These are phyloP conservation scores for Ophiocordyceps polyrhachis-furcata DNA, from an alignment of 2,329 filamentous ascomycete genomes.

Conservation along the genomic window DNA sequence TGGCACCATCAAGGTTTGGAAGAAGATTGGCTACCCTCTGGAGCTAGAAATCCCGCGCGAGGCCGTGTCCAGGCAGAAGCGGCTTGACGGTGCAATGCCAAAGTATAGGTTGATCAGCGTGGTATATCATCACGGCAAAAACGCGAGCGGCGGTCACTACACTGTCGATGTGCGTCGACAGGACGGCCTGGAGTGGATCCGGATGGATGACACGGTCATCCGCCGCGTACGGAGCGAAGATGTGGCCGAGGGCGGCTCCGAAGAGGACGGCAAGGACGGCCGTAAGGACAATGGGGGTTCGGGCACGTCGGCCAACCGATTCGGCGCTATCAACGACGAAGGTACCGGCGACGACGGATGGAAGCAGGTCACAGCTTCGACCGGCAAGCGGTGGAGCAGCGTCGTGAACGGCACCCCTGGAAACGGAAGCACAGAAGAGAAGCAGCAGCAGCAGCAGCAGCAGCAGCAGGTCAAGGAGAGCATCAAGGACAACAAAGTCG, in stretches of 20 bases:
- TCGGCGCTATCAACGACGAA: slow-evolving; percentile 49
- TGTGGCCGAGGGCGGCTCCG: slow-evolving; percentile 67
- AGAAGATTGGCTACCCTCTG: slow-evolving; percentile 87
- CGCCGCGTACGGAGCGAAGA: slow-evolving; percentile 72
- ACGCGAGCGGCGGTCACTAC: slow-evolving; percentile 89
- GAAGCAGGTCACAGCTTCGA: slow-evolving; percentile 53
- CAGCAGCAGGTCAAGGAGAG: slow-evolving; percentile 36
- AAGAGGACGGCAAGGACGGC: slow-evolving; percentile 51
- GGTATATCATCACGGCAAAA: slow-evolving; percentile 95
- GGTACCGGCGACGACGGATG: slow-evolving; percentile 53
- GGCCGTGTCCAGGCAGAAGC: slow-evolving; percentile 59
- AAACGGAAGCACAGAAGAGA: slow-evolving; percentile 35
- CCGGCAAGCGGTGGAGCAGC: slow-evolving; percentile 51
- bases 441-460: slow-evolving; percentile 31
- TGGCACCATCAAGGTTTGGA: slow-evolving; percentile 95
- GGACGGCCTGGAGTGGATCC: slow-evolving; percentile 90
- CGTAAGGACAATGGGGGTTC: slow-evolving; percentile 10
- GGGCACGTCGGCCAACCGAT: slow-evolving; percentile 47
- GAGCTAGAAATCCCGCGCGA: slow-evolving; percentile 89
- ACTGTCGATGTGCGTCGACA: slow-evolving; percentile 93
- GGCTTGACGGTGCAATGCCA: slow-evolving; percentile 49
- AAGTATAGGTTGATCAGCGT: slow-evolving; percentile 77
- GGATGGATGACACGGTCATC: slow-evolving; percentile 84
- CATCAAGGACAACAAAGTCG: slow-evolving; percentile 87
- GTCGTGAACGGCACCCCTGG: slow-evolving; percentile 43